Conservation (phyloP, 192 early-diverging fungal genomes). For the Radiomyces spectabilis region DNA sequence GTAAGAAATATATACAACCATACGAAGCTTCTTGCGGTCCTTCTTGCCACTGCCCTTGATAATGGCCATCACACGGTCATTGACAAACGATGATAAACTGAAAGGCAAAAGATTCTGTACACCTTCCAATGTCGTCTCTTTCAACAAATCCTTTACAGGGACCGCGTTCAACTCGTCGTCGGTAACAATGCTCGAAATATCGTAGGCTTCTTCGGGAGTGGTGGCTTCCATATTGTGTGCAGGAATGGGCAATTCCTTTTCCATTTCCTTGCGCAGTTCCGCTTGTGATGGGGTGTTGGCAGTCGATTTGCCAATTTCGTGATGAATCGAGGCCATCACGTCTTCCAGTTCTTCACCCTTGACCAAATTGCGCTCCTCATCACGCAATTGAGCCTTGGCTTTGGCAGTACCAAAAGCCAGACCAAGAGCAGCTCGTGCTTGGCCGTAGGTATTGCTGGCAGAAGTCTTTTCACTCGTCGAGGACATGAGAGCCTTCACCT, state of each 20-base stretch:
- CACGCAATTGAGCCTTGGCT: constrained; percentile 69
- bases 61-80: constrained; percentile 26
- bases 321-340: constrained; percentile 58
- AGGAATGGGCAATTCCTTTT: constrained; percentile 66
- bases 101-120: constrained; percentile 30
- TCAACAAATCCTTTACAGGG: constrained; percentile 46
- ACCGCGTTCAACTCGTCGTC: constrained; percentile 57
- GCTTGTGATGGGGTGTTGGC: constrained; percentile 53
- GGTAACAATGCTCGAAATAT: constrained; percentile 66
- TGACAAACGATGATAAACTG: constrained; percentile 36
- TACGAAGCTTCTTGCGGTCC: constrained; percentile 43
- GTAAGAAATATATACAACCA: constrained; percentile 69
- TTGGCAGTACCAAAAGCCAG: constrained; percentile 93
- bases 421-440: constrained; percentile 74
- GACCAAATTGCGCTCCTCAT: constrained; percentile 82
- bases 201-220: constrained; percentile 70
- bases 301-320: constrained; percentile 59
- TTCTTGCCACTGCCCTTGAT: constrained; percentile 35
- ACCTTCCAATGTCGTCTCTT: constrained; percentile 32
- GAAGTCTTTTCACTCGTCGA: constrained; percentile 9
- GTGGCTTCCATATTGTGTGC: constrained; percentile 60
- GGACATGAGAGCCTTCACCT: constrained; percentile 63
- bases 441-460: constrained; percentile 35
- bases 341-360: constrained; percentile 59
- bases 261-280: constrained; percentile 40